Evolutionary conservation across 805 yeast genomes (phyloP), one percentile per base, ranked within the genome.

Genomic region (Candida pini): DNA sequence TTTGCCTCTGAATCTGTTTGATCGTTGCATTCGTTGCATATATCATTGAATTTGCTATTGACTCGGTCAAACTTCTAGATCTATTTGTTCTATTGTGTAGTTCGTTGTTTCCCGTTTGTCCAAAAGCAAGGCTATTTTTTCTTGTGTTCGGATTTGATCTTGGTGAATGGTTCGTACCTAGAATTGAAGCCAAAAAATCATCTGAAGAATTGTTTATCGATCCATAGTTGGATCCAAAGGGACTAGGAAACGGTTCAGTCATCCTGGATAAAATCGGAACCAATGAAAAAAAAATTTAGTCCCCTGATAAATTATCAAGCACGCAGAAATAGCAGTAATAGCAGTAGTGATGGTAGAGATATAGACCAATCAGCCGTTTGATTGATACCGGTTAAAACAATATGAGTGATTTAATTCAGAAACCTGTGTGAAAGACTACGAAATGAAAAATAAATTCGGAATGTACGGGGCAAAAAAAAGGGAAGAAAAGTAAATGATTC

Each of bases 1-100:
- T 43, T 30, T 56, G 56, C 19, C 55, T 44, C 36, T 53, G 54
- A 22, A 57, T 39, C 39, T 57, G 53, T 44, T 42, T 35, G 28
- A 49, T 27, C 3, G 63, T 53, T 10, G 48, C 48, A 34, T 54
- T 47, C 10, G 52, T 49, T 9, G 54, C 47, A 28, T 43, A 44
- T 9, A 45, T 46, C 33, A 53, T 45, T 9, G 53, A 48, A 15
- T 47, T 42, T 14, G 58, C 45, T 25, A 56, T 47, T 5, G 60
- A 54, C 33, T 52, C 61, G 2, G 61, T 49, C 18, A 49, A 35
- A 30, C 54, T 49, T 27, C 51, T 35, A 8, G 53, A 47, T 28
- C 49, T 35, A 19, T 40, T 31, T 9, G 39, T 37, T 21, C 45
- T 42, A 19, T 35, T 42, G 7, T 34, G 38, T 14, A 20, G 18